A percentile compares a stretch with the other conserved stretches of the same genome.
phyloP scores from a whole-genome alignment of 768 basidiomycete species.

The Agrocybe praecox region DNA sequence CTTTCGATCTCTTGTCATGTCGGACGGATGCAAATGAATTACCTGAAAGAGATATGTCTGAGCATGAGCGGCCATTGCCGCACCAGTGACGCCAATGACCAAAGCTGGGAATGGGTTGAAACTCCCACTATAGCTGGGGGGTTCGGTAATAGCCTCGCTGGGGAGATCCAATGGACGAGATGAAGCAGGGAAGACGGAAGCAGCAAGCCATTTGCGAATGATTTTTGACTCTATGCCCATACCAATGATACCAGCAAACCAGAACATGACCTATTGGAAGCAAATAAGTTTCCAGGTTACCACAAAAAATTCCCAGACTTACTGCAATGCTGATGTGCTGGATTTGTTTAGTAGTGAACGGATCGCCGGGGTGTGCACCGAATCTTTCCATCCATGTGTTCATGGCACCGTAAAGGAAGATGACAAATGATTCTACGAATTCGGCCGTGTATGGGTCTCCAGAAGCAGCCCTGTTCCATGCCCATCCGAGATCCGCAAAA shows the following conservation, averaged over 20 bases:
- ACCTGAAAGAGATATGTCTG: conserved; percentile 92
- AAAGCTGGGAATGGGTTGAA: conserved; percentile 95
- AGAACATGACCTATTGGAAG: conserved; percentile 75
- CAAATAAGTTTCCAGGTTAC: conserved; percentile 1
- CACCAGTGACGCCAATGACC: conserved; percentile 91
- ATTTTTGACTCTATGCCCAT: conserved; percentile 85
- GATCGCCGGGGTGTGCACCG: conserved; percentile 77
- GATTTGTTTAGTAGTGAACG: conserved; percentile 88
- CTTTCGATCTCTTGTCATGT: background rate
- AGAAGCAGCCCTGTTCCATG: conserved; percentile 81
- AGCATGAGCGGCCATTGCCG: conserved; percentile 91
- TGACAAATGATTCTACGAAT: conserved; percentile 76
- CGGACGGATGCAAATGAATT: conserved; percentile 8
- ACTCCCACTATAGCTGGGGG: conserved; percentile 71
- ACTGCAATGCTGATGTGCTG: conserved; percentile 95
- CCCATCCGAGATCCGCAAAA: conserved; percentile 88
- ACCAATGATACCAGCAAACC: conserved; percentile 90
- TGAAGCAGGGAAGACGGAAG: conserved; percentile 43
- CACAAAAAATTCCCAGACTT: conserved; percentile 20
- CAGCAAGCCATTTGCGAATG: conserved; percentile 74
- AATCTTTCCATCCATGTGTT: conserved; percentile 99
- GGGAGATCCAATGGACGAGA: conserved; percentile 24
- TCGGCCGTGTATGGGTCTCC: conserved; percentile 63
- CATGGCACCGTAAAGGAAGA: conserved; percentile 86
- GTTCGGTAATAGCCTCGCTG: conserved; percentile 58